These are phyloP conservation scores for Oryza officinalis DNA, from an alignment of 176 grass and related monocot genomes.

Conservation along the genomic window DNA sequence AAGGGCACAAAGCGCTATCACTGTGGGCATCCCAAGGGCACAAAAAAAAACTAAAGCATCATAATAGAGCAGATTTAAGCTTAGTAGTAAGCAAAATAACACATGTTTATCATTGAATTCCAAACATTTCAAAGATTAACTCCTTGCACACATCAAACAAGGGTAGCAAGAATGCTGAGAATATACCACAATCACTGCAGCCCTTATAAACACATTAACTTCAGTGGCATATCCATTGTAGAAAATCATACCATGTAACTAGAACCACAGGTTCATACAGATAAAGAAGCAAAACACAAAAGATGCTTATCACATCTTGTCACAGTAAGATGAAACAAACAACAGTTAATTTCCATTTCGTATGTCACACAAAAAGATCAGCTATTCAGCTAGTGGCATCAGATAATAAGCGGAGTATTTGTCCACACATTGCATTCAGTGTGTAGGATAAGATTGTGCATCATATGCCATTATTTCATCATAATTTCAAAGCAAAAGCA, in stretches of 20 bases:
- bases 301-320: neutral
- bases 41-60: neutral
- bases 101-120: neutral
- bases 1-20: neutral
- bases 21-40: neutral
- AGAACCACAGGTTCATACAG: neutral
- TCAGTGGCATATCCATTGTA: neutral
- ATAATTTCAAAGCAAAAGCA: neutral
- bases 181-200: neutral
- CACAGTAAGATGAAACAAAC: neutral
- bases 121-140: neutral
- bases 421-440: constrained; percentile 52
- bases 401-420: constrained; percentile 41
- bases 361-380: neutral
- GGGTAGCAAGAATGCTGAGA: neutral
- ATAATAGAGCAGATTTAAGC: neutral
- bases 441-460: constrained; percentile 44
- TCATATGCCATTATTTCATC: constrained; percentile 30
- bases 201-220: neutral
- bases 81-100: neutral
- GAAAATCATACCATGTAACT: neutral
- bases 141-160: neutral
- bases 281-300: neutral
- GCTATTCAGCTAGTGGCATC: constrained; percentile 23
- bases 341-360: neutral